phyloP scores from a whole-genome alignment of 2,329 filamentous ascomycete genomes.

The Reticulascus tulasneorum region DNA sequence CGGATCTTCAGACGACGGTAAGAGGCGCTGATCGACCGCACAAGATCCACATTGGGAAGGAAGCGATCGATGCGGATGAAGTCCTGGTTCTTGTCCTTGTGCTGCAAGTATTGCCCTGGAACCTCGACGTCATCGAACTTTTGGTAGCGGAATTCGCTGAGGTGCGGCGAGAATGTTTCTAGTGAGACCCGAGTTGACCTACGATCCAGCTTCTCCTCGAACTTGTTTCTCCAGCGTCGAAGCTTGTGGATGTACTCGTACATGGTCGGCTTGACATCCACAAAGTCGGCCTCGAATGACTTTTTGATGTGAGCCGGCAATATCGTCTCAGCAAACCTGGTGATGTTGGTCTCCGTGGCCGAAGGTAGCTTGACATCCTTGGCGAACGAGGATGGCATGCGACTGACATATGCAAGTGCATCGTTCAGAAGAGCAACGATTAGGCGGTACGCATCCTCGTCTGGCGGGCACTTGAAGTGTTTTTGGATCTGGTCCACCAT shows the following conservation, averaged over 20 bases:
- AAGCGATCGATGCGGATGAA: slow-evolving; percentile 97
- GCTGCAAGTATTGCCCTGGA: slow-evolving; percentile 92
- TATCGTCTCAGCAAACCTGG: slow-evolving; percentile 92
- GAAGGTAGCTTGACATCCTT: slow-evolving; percentile 85
- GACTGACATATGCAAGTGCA: slow-evolving; percentile 84
- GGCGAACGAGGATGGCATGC: slow-evolving; percentile 81
- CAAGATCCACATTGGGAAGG: slow-evolving; percentile 88
- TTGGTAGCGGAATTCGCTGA: slow-evolving; percentile 95
- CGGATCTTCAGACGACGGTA: slow-evolving; percentile 93
- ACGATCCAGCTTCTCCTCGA: slow-evolving; percentile 94
- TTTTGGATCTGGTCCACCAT: slow-evolving; percentile 99
- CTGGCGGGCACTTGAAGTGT: slow-evolving; percentile 97
- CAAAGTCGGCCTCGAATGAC: slow-evolving; percentile 97
- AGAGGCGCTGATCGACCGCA: slow-evolving; percentile 85
- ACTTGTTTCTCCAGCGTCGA: slow-evolving; percentile 92
- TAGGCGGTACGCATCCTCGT: slow-evolving; percentile 94
- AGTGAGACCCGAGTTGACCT: slow-evolving; percentile 69
- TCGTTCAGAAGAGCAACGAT: slow-evolving; percentile 98
- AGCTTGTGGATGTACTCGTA: slow-evolving; percentile 97
- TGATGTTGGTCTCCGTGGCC: slow-evolving; percentile 94
- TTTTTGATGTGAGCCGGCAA: slow-evolving; percentile 91
- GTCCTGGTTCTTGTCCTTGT: slow-evolving; percentile 98
- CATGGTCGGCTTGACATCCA: slow-evolving; percentile 93
- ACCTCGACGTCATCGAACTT: slow-evolving; percentile 99
- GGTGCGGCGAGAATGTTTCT: slow-evolving; percentile 81